Evolutionary conservation across 2,329 filamentous ascomycete genomes (phyloP).

Genomic region (Parascedosporium putredinis): DNA sequence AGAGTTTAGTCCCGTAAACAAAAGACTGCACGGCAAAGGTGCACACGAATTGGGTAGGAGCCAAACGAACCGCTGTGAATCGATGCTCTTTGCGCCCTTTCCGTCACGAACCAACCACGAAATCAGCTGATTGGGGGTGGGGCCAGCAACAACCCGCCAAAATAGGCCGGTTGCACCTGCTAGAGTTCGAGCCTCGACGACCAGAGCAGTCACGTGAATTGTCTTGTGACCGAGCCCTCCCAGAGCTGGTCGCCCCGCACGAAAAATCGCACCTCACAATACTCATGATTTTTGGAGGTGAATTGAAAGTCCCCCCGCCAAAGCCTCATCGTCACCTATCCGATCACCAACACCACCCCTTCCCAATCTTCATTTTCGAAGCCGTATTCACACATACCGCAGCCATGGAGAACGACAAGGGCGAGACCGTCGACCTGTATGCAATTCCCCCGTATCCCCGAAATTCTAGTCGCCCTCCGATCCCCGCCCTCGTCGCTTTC

Average conservation of each 20-base stretch:
- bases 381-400: constrained; percentile 23
- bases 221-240: constrained; percentile 2
- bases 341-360: neutral
- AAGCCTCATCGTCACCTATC: constrained; percentile 1
- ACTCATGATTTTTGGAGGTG: neutral
- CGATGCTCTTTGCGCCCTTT: too few relatives aligned
- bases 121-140: constrained; percentile 7
- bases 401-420: constrained; percentile 99
- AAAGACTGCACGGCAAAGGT: too few relatives aligned
- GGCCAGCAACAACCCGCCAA: too few relatives aligned
- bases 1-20: neutral
- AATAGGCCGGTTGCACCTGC: too few relatives aligned
- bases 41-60: too few relatives aligned
- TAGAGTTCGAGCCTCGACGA: too few relatives aligned
- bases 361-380: constrained; percentile 1
- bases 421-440: constrained; percentile 98
- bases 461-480: neutral
- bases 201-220: too few relatives aligned
- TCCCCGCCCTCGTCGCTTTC: neutral
- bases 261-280: constrained; percentile 8
- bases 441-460: constrained; percentile 22
- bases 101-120: constrained; percentile 3
- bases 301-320: neutral
- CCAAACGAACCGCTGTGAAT: too few relatives aligned
- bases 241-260: constrained; percentile 4